phyloP scores from a whole-genome alignment of 2,329 filamentous ascomycete species.

The Cercospora berteroae region DNA sequence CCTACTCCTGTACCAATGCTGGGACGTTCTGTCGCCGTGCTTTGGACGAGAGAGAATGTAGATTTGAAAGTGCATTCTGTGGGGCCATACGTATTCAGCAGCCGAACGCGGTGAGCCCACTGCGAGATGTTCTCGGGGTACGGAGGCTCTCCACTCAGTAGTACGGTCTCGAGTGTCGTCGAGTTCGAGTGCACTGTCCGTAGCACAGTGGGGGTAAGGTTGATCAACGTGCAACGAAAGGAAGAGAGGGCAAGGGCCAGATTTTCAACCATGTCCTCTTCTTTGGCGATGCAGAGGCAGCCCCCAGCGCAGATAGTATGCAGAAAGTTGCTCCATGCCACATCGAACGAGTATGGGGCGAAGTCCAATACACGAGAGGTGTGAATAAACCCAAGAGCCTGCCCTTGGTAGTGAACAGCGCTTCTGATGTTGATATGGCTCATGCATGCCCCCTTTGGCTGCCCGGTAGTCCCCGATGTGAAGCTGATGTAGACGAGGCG shows the following conservation, averaged over 20 bases:
- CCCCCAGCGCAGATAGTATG: conserved; percentile 21
- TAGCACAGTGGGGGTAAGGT: conserved; percentile 58
- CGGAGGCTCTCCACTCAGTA: conserved; percentile 42
- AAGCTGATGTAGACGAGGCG: conserved; percentile 7
- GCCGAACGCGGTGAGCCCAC: conserved; percentile 41
- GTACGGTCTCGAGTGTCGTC: conserved; percentile 8
- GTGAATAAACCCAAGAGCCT: conserved; percentile 13
- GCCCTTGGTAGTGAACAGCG: conserved; percentile 9
- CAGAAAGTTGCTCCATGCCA: conserved; percentile 27
- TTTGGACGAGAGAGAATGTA: conserved; percentile 1
- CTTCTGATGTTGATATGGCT: conserved; percentile 12
- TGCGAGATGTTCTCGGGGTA: conserved; percentile 38
- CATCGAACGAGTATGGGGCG: conserved; percentile 29
- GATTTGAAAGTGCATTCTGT: conserved; percentile 37
- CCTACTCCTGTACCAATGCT: conserved; percentile 23
- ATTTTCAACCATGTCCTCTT: conserved; percentile 53
- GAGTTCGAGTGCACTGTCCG: conserved; percentile 41
- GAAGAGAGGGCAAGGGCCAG: conserved; percentile 43
- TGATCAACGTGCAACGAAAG: conserved; percentile 46
- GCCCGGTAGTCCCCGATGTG: conserved; percentile 2
- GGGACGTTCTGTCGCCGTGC: neutral
- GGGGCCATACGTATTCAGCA: conserved; percentile 48
- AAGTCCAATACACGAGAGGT: conserved; percentile 28
- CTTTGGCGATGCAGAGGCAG: conserved; percentile 17
- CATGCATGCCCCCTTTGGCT: conserved; percentile 5